These are phyloP conservation scores for Raphanus sativus DNA, from an alignment of 345 rosid genomes.

Conservation along the genomic window DNA sequence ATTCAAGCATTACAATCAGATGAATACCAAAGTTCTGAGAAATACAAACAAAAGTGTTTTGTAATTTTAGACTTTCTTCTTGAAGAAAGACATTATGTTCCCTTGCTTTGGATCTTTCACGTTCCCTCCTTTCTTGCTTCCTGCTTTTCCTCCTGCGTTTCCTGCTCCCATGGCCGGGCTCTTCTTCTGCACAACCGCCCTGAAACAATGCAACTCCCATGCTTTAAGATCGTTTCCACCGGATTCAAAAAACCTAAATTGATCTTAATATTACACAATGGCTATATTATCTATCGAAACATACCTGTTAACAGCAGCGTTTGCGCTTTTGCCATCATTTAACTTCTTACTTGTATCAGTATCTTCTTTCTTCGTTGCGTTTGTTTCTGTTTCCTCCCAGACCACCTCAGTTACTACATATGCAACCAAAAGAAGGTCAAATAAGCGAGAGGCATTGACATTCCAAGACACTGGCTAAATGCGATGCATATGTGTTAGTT, in stretches of 20 bases:
- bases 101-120: slow-evolving; percentile 87
- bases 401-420: slow-evolving; percentile 75
- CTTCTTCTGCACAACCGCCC: slow-evolving; percentile 49
- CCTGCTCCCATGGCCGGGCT: slow-evolving; percentile 50
- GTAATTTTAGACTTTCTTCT: slow-evolving; percentile 47
- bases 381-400: slow-evolving; percentile 69
- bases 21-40: slow-evolving; percentile 9
- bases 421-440: background rate
- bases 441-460: too few relatives aligned
- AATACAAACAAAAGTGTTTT: background rate
- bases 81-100: slow-evolving; percentile 80
- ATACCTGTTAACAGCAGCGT: slow-evolving; percentile 54
- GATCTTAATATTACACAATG: background rate
- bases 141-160: slow-evolving; percentile 55
- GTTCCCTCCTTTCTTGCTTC: slow-evolving; percentile 66
- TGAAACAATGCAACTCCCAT: background rate
- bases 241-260: background rate
- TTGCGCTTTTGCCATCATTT: slow-evolving; percentile 37
- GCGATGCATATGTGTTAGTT: too few relatives aligned
- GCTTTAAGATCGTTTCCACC: background rate
- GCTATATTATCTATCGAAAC: background rate
- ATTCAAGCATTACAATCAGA: slow-evolving; percentile 16
- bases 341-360: slow-evolving; percentile 35
- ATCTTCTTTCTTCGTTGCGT: slow-evolving; percentile 42
- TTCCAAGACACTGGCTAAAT: too few relatives aligned